Percentiles rank a stretch among this genome's conserved stretches.
Conservation (phyloP, 2,329 filamentous ascomycete genomes). For the Beauveria australis region DNA sequence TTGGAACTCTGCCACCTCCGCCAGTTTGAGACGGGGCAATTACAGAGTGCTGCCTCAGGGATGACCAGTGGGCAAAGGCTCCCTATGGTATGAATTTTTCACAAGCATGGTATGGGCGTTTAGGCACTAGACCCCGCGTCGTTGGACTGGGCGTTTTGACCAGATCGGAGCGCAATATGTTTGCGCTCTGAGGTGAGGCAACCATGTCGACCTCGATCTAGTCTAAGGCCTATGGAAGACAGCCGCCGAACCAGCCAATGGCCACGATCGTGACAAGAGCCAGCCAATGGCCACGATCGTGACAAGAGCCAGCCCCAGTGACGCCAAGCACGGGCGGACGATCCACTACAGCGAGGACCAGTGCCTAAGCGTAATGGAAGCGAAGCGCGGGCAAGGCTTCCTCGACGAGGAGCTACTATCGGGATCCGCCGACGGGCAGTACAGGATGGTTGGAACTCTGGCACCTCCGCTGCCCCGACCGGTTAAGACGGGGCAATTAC, state of each 20-base stretch:
- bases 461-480: no score
- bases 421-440: no score
- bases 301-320: slow-evolving; percentile 41
- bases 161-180: slow-evolving; percentile 30
- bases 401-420: no score
- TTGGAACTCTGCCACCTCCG: no score
- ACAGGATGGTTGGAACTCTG: no score
- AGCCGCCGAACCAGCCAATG: slow-evolving; percentile 45
- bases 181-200: slow-evolving; percentile 29
- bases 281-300: slow-evolving; percentile 52
- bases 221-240: slow-evolving; percentile 37
- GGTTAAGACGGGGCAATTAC: no score
- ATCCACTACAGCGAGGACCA: slow-evolving; percentile 62
- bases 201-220: slow-evolving; percentile 26
- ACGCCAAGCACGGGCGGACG: slow-evolving; percentile 44
- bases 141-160: slow-evolving; percentile 25
- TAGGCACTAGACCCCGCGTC: slow-evolving; percentile 11
- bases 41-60: no score
- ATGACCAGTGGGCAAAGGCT: slow-evolving; percentile 21
- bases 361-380: slow-evolving; percentile 57
- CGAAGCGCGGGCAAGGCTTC: slow-evolving; percentile 59
- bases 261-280: slow-evolving; percentile 53
- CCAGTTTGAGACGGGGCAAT: no score
- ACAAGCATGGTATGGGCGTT: slow-evolving; percentile 33
- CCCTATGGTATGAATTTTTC: slow-evolving; percentile 48